Evolutionary conservation across 139 green algal genomes (phyloP).

Genomic region (Tetraselmis striata): DNA sequence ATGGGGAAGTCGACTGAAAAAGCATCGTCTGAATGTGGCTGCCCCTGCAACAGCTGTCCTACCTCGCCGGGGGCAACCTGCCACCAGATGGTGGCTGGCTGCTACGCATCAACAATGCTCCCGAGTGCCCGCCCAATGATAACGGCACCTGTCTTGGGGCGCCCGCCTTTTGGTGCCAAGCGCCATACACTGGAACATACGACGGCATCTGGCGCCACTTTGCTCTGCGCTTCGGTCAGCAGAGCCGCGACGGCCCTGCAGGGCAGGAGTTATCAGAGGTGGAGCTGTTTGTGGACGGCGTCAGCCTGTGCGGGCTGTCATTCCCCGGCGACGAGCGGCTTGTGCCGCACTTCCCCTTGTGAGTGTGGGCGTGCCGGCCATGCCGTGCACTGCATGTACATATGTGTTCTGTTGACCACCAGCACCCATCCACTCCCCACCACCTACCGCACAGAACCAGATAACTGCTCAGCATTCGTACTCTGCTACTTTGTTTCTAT

Average conservation of each 20-base stretch:
- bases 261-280: background rate
- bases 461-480: no score
- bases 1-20: background rate
- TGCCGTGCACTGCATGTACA: no score
- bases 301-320: background rate
- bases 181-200: background rate
- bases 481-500: no score
- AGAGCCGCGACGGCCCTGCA: no score
- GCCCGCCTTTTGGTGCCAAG: background rate
- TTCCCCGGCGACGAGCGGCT: background rate
- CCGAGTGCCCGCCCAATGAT: background rate
- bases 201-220: background rate
- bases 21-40: background rate
- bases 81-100: background rate
- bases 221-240: background rate
- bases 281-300: background rate
- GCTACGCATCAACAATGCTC: background rate
- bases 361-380: no score
- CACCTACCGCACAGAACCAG: no score
- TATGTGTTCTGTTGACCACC: no score
- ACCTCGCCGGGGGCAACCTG: background rate
- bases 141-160: background rate
- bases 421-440: no score
- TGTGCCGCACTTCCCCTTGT: background rate
- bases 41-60: background rate